These are phyloP conservation scores for Dendrothele bispora DNA, from an alignment of 768 basidiomycete genomes.

Conservation along the genomic window DNA sequence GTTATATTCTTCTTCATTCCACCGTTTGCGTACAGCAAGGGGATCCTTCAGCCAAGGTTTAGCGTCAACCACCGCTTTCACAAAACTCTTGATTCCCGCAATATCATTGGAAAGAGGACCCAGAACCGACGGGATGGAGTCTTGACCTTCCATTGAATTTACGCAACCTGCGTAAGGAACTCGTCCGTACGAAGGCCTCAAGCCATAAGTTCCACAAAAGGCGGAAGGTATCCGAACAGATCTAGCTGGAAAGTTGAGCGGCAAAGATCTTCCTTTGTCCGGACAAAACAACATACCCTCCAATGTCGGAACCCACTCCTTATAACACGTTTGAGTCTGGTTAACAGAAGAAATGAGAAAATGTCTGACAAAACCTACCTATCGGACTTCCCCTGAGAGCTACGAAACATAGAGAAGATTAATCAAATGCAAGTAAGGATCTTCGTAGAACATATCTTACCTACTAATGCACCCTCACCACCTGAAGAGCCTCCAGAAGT, in stretches of 20 bases:
- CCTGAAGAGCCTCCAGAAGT: slow-evolving; percentile 84
- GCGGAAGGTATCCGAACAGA: slow-evolving; percentile 71
- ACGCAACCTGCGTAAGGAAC: slow-evolving; percentile 68
- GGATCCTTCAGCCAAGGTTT: slow-evolving; percentile 73
- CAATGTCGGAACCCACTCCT: slow-evolving; percentile 81
- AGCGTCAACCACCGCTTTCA: slow-evolving; percentile 56
- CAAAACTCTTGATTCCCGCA: slow-evolving; percentile 63
- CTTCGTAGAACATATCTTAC: slow-evolving; percentile 23
- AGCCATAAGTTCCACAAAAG: slow-evolving; percentile 68
- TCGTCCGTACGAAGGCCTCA: slow-evolving; percentile 69
- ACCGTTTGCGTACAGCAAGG: slow-evolving; percentile 51
- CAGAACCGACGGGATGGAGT: slow-evolving; percentile 68
- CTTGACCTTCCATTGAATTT: slow-evolving; percentile 71
- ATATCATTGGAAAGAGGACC: slow-evolving; percentile 69
- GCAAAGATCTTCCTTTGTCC: not conserved
- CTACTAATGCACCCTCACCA: slow-evolving; percentile 80
- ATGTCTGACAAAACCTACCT: slow-evolving; percentile 23
- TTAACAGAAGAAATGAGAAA: no score
- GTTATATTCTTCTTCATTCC: slow-evolving; percentile 59
- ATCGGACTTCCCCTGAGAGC: slow-evolving; percentile 46
- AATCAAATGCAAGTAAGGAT: not conserved
- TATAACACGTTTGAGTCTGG: slow-evolving; percentile 6
- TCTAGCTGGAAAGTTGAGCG: slow-evolving; percentile 28
- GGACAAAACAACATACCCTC: slow-evolving; percentile 50
- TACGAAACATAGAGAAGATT: slow-evolving; percentile 10